Conservation (phyloP, 2,329 filamentous ascomycete genomes). For the Monosporascus sp. region DNA sequence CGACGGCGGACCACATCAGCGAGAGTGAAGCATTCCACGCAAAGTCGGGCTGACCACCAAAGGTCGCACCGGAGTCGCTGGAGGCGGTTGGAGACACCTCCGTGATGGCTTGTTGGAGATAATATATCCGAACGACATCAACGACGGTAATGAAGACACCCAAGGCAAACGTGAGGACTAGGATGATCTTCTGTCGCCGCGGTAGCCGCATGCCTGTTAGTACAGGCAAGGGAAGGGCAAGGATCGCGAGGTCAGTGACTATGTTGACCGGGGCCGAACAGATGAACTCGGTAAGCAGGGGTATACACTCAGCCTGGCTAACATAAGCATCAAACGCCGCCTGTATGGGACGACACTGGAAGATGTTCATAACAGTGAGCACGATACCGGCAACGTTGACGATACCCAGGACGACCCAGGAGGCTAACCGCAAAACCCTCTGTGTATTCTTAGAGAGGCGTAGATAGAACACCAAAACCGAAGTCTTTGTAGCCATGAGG, state of each 20-base stretch:
- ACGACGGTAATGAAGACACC: constrained; percentile 85
- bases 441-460: constrained; percentile 74
- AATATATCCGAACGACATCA: constrained; percentile 85
- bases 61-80: constrained; percentile 36
- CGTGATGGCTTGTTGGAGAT: constrained; percentile 69
- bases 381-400: constrained; percentile 76
- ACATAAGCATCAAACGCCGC: constrained; percentile 56
- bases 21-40: constrained; percentile 75
- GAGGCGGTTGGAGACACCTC: constrained; percentile 33
- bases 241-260: constrained; percentile 81
- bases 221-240: constrained; percentile 84
- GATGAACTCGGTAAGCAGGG: constrained; percentile 58
- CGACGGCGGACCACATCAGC: constrained; percentile 90
- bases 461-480: constrained; percentile 88
- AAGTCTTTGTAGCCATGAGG: constrained; percentile 86
- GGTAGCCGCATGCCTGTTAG: constrained; percentile 82
- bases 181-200: constrained; percentile 77
- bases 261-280: constrained; percentile 87
- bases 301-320: constrained; percentile 43
- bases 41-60: constrained; percentile 50
- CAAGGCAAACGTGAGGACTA: constrained; percentile 80
- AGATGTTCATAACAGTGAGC: constrained; percentile 79
- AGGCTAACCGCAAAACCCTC: constrained; percentile 71
- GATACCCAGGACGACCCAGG: constrained; percentile 70
- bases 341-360: constrained; percentile 74